Conservation (phyloP, 1,284 basidiomycete genomes). For the Pseudozyma thailandica region DNA sequence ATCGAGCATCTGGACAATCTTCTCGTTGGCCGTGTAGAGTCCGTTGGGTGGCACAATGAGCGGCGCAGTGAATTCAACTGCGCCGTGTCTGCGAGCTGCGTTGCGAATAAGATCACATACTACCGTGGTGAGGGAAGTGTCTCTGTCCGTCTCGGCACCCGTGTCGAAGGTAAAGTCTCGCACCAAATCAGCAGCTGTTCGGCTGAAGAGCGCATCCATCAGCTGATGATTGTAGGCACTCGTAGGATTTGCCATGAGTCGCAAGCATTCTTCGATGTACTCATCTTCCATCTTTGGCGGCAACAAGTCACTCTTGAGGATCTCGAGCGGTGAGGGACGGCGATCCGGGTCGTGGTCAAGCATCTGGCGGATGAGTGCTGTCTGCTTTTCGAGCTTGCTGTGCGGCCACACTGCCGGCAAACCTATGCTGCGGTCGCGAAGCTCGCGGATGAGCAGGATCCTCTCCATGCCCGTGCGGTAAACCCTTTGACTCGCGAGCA, state of each 20-base stretch:
- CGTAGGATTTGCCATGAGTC: slow-evolving; percentile 76
- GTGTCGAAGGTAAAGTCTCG: slow-evolving; percentile 83
- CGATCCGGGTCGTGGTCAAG: slow-evolving; percentile 84
- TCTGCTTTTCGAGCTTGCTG: slow-evolving; percentile 72
- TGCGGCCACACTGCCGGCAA: slow-evolving; percentile 80
- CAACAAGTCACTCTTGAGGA: slow-evolving; percentile 82
- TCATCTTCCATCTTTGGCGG: slow-evolving; percentile 83
- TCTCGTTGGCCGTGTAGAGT: slow-evolving; percentile 82
- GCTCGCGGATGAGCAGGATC: slow-evolving; percentile 80
- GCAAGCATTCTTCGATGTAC: slow-evolving; percentile 81
- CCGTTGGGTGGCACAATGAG: slow-evolving; percentile 78
- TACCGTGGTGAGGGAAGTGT: slow-evolving; percentile 79
- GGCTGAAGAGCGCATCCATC: slow-evolving; percentile 51
- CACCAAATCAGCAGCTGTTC: slow-evolving; percentile 74
- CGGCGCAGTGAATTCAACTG: slow-evolving; percentile 84
- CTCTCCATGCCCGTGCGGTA: slow-evolving; percentile 90
- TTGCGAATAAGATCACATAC: slow-evolving; percentile 80
- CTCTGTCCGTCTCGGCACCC: slow-evolving; percentile 76
- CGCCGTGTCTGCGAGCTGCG: slow-evolving; percentile 87
- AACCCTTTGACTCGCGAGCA: slow-evolving; percentile 77
- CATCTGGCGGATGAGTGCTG: slow-evolving; percentile 79
- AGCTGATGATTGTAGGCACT: slow-evolving; percentile 59
- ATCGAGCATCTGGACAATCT: slow-evolving; percentile 82
- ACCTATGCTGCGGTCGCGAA: slow-evolving; percentile 78
- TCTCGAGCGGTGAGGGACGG: slow-evolving; percentile 83